Percentiles rank a stretch among this genome's conserved stretches.
phyloP scores from a whole-genome alignment of 352 stramenopile genomes.

The Plasmopara halstedii region DNA sequence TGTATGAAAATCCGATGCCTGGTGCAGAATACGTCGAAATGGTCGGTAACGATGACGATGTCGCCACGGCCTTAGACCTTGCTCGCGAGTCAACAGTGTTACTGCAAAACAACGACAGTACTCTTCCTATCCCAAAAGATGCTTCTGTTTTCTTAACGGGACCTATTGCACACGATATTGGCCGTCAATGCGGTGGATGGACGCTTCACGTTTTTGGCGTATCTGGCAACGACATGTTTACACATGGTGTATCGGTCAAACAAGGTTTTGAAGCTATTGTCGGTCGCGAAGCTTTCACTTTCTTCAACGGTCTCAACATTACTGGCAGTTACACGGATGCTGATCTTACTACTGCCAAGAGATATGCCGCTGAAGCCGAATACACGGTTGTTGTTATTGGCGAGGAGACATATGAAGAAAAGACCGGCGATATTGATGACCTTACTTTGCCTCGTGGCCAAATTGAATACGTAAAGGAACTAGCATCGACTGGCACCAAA shows the following conservation, averaged over 20 bases:
- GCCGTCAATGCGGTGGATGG: background rate
- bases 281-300: background rate
- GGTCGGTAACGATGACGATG: background rate
- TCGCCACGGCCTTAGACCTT: background rate
- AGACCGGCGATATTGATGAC: constrained; percentile 64
- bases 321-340: background rate
- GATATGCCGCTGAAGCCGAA: background rate
- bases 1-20: background rate
- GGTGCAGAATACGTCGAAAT: background rate
- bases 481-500: constrained; percentile 53
- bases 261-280: background rate
- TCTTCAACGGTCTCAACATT: background rate
- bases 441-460: constrained; percentile 51
- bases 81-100: background rate
- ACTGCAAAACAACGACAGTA: background rate
- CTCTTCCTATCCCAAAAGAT: background rate
- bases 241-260: background rate
- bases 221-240: background rate
- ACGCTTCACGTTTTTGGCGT: background rate
- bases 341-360: background rate
- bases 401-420: background rate
- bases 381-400: background rate
- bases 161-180: background rate
- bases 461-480: constrained; percentile 56
- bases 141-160: background rate